phyloP scores from a whole-genome alignment of 2,329 filamentous ascomycete species.

The Pseudopithomyces chartarum region DNA sequence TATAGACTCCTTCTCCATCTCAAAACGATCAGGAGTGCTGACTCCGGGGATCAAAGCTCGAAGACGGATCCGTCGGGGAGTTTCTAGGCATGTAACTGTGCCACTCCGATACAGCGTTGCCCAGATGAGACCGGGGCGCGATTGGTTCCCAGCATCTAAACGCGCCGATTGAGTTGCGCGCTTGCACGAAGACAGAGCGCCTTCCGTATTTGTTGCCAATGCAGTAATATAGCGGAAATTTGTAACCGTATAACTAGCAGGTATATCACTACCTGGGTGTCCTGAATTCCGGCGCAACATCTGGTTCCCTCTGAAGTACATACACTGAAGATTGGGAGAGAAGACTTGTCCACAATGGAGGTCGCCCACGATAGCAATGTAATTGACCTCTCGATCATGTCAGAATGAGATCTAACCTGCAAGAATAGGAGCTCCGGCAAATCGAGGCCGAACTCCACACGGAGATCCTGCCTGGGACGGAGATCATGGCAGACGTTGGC shows the following conservation, averaged over 20 bases:
- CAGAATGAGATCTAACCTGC: background rate
- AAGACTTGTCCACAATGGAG: slow-evolving; percentile 11
- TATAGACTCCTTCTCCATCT: too few relatives aligned
- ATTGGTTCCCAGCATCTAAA: background rate
- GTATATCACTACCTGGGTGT: background rate
- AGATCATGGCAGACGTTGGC: slow-evolving; percentile 66
- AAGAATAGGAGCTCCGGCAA: slow-evolving; percentile 48
- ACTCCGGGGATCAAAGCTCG: background rate
- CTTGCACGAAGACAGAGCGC: background rate
- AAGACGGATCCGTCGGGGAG: background rate
- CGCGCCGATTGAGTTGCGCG: background rate
- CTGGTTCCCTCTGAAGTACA: background rate
- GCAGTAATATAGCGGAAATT: background rate
- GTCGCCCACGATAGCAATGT: slow-evolving; percentile 13
- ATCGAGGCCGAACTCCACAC: slow-evolving; percentile 59
- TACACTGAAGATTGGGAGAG: background rate
- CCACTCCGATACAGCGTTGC: background rate
- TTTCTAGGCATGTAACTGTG: background rate
- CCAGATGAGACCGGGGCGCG: background rate
- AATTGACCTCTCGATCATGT: background rate
- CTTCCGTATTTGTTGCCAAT: background rate
- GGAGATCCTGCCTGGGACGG: slow-evolving; percentile 62
- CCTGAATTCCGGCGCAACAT: background rate
- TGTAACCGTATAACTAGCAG: background rate
- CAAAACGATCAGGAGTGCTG: too few relatives aligned